Evolutionary conservation across 306 rosid genomes (phyloP).

Genomic region (Hippophae tibetana): DNA sequence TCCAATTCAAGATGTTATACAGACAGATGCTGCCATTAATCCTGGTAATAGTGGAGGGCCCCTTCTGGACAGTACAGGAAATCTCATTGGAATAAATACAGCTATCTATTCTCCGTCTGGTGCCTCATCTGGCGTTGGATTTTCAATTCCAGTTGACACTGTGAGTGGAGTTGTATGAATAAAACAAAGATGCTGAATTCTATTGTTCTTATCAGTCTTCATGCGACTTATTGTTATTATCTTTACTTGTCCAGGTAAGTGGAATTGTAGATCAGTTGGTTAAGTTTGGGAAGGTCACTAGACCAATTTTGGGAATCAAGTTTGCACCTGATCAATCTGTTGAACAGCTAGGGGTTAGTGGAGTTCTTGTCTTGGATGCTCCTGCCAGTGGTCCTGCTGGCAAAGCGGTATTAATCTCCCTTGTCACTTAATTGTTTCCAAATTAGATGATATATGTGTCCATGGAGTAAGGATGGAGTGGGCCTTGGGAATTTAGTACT

Average conservation of each 20-base stretch:
- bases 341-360: slow-evolving; percentile 89
- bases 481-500: no score
- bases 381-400: slow-evolving; percentile 93
- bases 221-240: background rate
- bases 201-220: slow-evolving; percentile 1
- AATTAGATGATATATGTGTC: no score
- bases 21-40: slow-evolving; percentile 99
- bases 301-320: slow-evolving; percentile 95
- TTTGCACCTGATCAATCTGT: slow-evolving; percentile 99
- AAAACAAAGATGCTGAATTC: slow-evolving; percentile 2
- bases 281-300: slow-evolving; percentile 87
- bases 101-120: slow-evolving; percentile 98
- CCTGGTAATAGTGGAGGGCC: slow-evolving; percentile 99
- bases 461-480: no score
- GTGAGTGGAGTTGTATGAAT: slow-evolving; percentile 39
- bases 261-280: slow-evolving; percentile 98
- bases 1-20: slow-evolving; percentile 97
- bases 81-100: slow-evolving; percentile 89
- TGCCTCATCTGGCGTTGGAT: slow-evolving; percentile 97
- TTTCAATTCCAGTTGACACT: slow-evolving; percentile 95
- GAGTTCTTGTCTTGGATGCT: slow-evolving; percentile 96
- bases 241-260: slow-evolving; percentile 44
- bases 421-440: background rate
- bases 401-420: slow-evolving; percentile 56
- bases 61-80: slow-evolving; percentile 92